Conservation (phyloP, 257 asterid species). For the Striga asiatica region DNA sequence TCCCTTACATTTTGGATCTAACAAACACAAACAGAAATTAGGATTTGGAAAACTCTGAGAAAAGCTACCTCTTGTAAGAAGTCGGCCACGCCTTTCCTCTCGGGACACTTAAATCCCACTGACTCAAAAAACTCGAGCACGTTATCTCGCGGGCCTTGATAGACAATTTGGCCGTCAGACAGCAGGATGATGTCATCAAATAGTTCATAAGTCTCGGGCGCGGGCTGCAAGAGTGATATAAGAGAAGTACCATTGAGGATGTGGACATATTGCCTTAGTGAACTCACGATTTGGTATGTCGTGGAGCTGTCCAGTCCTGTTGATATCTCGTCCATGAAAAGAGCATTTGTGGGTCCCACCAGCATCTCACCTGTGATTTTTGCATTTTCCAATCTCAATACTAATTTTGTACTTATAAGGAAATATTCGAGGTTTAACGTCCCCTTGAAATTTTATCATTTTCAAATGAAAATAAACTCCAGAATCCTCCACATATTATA, state of each 20-base stretch:
- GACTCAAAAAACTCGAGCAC: constrained; percentile 38
- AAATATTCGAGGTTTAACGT: too few species aligned
- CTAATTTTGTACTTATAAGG: too few species aligned
- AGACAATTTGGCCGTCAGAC: constrained; percentile 33
- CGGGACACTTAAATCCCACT: constrained; percentile 41
- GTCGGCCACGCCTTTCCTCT: constrained; percentile 48
- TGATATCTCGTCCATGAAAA: constrained; percentile 58
- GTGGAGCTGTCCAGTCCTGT: constrained; percentile 53
- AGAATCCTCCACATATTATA: too few species aligned
- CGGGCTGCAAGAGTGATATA: constrained; percentile 47
- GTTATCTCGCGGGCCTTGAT: constrained; percentile 40
- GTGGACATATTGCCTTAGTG: constrained; percentile 31
- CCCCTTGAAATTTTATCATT: too few species aligned
- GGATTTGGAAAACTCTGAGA: too few species aligned
- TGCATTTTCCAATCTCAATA: background rate
- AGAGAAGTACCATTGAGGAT: constrained; percentile 39
- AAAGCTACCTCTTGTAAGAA: constrained; percentile 44
- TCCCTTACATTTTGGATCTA: background rate
- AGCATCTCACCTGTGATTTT: constrained; percentile 36
- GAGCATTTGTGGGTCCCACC: constrained; percentile 42
- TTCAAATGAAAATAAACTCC: too few species aligned
- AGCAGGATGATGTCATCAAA: constrained; percentile 40
- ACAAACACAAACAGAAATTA: background rate
- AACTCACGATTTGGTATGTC: constrained; percentile 31
- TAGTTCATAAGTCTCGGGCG: constrained; percentile 39